Base-by-base conservation (phyloP, 345 rosid species). In the Anacardium occidentale region DNA sequence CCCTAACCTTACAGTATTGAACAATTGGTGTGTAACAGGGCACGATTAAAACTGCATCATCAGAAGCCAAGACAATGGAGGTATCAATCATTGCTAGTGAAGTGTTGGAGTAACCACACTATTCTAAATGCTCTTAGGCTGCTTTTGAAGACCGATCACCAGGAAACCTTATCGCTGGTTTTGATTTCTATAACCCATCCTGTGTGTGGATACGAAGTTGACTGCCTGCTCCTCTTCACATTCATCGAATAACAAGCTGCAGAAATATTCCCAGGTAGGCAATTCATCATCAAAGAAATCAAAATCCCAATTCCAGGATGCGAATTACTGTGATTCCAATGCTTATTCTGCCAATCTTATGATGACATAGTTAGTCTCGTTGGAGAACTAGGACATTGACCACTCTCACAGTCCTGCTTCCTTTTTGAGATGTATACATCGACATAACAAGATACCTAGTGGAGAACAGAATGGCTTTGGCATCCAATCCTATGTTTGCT, bases 321-420 rank as follows among this genome's bases (percentile, higher is more conserved):
- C 72, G 74, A 74, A n/a, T 54, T 34, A 95, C 98, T 0, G 56
- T 87, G 69, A 86, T 90, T 59, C 82, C 98, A 12, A 92, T 95
- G 99, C 79, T 92, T 15, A 81, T 90, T 63, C 99, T 98, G 37
- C 37, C 7, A 34, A 2, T 92, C 92, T 84, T 95, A 92, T 61
- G 89, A 90, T 13, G 93, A 88, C 59, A 81, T 90, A 0, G 95
- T 89, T 3, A 96, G 98, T 24, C 80, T 94, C 10, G 89, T 95
- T 11, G 98, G 98, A 8, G 98, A 98, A 0, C 58, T 95, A 1
- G 99, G 94, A 54, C 91, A 88, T 59, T 95, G 99, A 96, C 99
- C 99, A 9, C 61, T 95, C 17, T 88, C 97, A 0, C n/a, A n/a
- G 98, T 94, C 18, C 37, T 91, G 90, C 54, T 92, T 90, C 80